phyloP scores from a whole-genome alignment of 306 rosid genomes.

The Vigna nakashimae region DNA sequence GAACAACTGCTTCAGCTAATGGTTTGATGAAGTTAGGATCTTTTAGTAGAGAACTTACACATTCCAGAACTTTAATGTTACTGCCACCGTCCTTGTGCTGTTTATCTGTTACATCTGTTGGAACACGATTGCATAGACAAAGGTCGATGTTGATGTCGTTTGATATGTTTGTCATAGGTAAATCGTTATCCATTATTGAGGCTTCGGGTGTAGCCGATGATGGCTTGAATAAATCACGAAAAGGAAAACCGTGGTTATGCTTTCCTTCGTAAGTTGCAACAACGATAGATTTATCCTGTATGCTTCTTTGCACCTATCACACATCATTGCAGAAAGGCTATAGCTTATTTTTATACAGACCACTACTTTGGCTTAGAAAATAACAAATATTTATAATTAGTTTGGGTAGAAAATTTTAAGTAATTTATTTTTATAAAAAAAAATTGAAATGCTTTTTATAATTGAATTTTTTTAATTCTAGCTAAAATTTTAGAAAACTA shows the following conservation, averaged over 20 bases:
- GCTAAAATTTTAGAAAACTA: too few species aligned
- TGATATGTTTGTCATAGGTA: constrained; percentile 6
- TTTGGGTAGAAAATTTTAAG: too few species aligned
- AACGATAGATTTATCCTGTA: constrained; percentile 54
- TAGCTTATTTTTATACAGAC: not conserved
- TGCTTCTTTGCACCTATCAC: constrained; percentile 65
- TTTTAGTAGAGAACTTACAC: constrained; percentile 47
- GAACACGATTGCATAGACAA: constrained; percentile 26
- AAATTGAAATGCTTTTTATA: too few species aligned
- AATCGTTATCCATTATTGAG: constrained; percentile 1
- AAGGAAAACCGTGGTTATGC: constrained; percentile 53
- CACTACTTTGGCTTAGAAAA: too few species aligned
- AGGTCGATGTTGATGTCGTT: constrained; percentile 44
- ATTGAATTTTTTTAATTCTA: too few species aligned
- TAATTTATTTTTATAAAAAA: too few species aligned
- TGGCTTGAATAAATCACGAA: not conserved
- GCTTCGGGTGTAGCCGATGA: constrained; percentile 38
- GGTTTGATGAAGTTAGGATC: constrained; percentile 56
- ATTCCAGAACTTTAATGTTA: constrained; percentile 46
- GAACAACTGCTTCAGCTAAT: constrained; percentile 64
- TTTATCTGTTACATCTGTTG: constrained; percentile 7
- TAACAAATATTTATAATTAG: not conserved
- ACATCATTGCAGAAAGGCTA: constrained; percentile 1
- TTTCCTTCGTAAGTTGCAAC: constrained; percentile 70
- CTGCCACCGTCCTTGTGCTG: not conserved